These are phyloP conservation scores for Cutaneotrichosporon mucoides DNA, from an alignment of 1,284 basidiomycete species.

Conservation along the genomic window DNA sequence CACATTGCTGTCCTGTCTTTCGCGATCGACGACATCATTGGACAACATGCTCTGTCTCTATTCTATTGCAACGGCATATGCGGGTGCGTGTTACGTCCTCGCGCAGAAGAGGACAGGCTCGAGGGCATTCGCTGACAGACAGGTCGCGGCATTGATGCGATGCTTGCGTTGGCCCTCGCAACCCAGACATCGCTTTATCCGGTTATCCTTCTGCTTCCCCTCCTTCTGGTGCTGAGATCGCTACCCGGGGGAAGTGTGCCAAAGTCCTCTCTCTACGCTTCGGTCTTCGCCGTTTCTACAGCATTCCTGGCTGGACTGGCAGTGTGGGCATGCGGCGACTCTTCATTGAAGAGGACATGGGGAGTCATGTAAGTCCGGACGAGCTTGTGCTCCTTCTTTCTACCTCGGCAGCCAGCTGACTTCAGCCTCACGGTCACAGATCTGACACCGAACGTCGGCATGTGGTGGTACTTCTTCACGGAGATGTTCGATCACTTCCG, in stretches of 20 bases:
- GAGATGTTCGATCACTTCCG: constrained; percentile 99
- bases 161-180: constrained; percentile 65
- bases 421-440: constrained; percentile 65
- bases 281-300: constrained; percentile 15
- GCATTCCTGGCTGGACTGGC: constrained; percentile 1
- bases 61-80: constrained; percentile 66
- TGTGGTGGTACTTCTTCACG: constrained; percentile 99
- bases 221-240: constrained; percentile 52
- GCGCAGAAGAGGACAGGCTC: too few species aligned
- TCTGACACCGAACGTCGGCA: constrained; percentile 85
- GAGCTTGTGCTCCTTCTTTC: too few species aligned
- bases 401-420: too few species aligned
- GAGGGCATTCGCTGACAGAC: background rate
- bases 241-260: background rate
- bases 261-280: background rate
- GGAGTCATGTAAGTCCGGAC: constrained; percentile 65
- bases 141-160: constrained; percentile 56
- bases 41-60: constrained; percentile 69
- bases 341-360: constrained; percentile 74
- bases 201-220: constrained; percentile 62
- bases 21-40: constrained; percentile 72
- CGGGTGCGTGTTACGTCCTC: constrained; percentile 51
- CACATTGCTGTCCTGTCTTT: constrained; percentile 68
- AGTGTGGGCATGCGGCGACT: constrained; percentile 34
- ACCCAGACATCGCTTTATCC: constrained; percentile 69